Base-by-base conservation (phyloP, 768 basidiomycete genomes). In the Lepiota brunneoincarnata region DNA sequence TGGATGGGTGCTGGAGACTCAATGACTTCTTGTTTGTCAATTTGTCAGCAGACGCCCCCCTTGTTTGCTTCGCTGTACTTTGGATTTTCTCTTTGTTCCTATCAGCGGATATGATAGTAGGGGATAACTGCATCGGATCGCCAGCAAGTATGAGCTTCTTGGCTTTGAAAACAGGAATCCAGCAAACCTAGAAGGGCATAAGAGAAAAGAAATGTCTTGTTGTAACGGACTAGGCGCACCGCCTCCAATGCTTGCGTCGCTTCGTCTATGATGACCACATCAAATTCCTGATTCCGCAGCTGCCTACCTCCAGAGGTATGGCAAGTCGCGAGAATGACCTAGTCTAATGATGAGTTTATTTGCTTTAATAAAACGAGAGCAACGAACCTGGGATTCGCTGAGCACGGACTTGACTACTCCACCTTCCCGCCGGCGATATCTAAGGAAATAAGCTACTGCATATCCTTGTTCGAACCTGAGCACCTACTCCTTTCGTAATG, bases 161-260 rank as follows among this genome's bases (percentile, higher is more conserved):
- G 1, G 85, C 89, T 67, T 95, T 96, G 69, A 95, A 83, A 51
- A 98, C 89, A 0, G 97, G 95, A 28, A 98, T 82, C 94, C 96
- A 98, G 71, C 94, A 98, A 4, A 88, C 87, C 88, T 89, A 44
- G n/a, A n/a, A 17, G 39, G 42, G 14, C 6, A 20, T 24, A n/a
- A n/a, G 7, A 31, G 26, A 23, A 36, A 42, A 23, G 34, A 45
- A 42, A 9, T 31, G 2, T 31, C 59, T 59, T 56, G 57, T 37
- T 17, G 50, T 28, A 31, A 26, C 12, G 26, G 34, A 10, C 24
- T 23, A 12, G 7, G 66, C 82, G 55, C 64, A 94, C 94, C 20
- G 94, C 93, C 72, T 99, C 96, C 12, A 97, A 64, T 3, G 95
- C 96, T 67, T 98, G 97, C 0, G 97, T 98, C 0, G 97, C 97